Conservation (phyloP, 345 rosid species). For the Noccaea caerulescens region DNA sequence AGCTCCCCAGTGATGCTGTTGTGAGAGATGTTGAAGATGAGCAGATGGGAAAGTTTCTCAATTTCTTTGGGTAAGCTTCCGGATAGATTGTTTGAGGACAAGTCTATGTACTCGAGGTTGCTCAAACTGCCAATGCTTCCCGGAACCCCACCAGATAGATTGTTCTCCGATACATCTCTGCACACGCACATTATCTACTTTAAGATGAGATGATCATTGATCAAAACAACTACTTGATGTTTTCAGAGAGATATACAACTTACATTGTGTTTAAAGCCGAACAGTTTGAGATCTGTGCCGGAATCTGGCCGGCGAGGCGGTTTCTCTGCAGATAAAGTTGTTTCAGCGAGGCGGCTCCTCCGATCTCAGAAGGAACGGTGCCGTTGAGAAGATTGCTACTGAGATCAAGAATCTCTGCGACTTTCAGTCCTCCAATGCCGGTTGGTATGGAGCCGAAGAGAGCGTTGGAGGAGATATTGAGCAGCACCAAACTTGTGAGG, state of each 20-base stretch:
- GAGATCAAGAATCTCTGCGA: slow-evolving; percentile 60
- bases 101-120: slow-evolving; percentile 67
- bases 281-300: slow-evolving; percentile 59
- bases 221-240: too few species aligned
- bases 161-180: slow-evolving; percentile 74
- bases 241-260: slow-evolving; percentile 34
- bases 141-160: slow-evolving; percentile 72
- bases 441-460: slow-evolving; percentile 66
- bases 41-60: slow-evolving; percentile 68
- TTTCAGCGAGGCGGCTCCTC: slow-evolving; percentile 62
- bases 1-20: slow-evolving; percentile 83
- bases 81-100: slow-evolving; percentile 68
- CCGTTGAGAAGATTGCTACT: slow-evolving; percentile 73
- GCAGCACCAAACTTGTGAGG: slow-evolving; percentile 57
- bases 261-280: slow-evolving; percentile 68
- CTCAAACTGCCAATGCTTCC: slow-evolving; percentile 62
- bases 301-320: slow-evolving; percentile 71
- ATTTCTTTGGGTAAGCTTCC: slow-evolving; percentile 84
- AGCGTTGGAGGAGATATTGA: slow-evolving; percentile 76
- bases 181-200: neutral
- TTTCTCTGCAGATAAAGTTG: slow-evolving; percentile 67
- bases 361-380: slow-evolving; percentile 71
- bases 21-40: slow-evolving; percentile 77
- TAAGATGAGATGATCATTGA: too few species aligned
- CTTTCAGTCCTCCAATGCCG: slow-evolving; percentile 58